A percentile compares a stretch with the other conserved stretches of the same genome.
Evolutionary conservation across 352 stramenopile genomes (phyloP).

Genomic region (Globisporangium acanthophoron): DNA sequence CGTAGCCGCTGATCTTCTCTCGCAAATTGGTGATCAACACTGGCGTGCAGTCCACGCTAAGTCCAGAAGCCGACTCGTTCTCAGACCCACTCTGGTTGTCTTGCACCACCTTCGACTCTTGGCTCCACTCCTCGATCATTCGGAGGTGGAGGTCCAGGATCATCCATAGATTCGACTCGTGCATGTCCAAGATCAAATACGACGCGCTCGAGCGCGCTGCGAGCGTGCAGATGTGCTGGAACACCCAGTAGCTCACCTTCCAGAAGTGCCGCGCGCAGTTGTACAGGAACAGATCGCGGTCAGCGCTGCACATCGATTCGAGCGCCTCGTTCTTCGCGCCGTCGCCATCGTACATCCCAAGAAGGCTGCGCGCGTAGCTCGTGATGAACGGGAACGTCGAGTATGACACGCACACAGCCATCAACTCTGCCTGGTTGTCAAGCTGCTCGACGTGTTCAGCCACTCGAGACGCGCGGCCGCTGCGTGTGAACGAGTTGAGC

Average conservation of each 20-base stretch:
- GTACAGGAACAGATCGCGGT: slow-evolving; percentile 63
- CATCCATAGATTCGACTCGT: slow-evolving; percentile 82
- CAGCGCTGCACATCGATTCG: slow-evolving; percentile 39
- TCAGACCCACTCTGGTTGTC: slow-evolving; percentile 2
- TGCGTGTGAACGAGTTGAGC: slow-evolving; percentile 69
- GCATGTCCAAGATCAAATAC: slow-evolving; percentile 76
- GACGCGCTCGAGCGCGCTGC: slow-evolving; percentile 62
- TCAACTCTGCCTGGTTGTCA: slow-evolving; percentile 61
- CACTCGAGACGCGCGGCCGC: slow-evolving; percentile 41
- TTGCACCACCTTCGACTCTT: not conserved
- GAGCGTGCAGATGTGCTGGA: slow-evolving; percentile 78
- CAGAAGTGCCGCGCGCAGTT: slow-evolving; percentile 64
- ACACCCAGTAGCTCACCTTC: slow-evolving; percentile 76
- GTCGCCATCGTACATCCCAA: slow-evolving; percentile 66
- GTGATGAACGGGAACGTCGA: slow-evolving; percentile 85
- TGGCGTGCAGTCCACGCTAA: slow-evolving; percentile 16
- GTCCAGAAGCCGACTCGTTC: not conserved
- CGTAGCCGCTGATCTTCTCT: slow-evolving; percentile 47
- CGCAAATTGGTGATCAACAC: slow-evolving; percentile 15
- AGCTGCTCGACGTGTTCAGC: slow-evolving; percentile 66
- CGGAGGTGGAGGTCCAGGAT: slow-evolving; percentile 65
- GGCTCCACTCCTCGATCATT: slow-evolving; percentile 62
- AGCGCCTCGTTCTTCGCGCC: slow-evolving; percentile 55
- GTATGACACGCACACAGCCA: slow-evolving; percentile 72
- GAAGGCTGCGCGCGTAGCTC: slow-evolving; percentile 71